Evolutionary conservation across 2,329 filamentous ascomycete species (phyloP), one percentile per base, ranked within the genome.

Genomic region (Pestalotiopsis sp.): DNA sequence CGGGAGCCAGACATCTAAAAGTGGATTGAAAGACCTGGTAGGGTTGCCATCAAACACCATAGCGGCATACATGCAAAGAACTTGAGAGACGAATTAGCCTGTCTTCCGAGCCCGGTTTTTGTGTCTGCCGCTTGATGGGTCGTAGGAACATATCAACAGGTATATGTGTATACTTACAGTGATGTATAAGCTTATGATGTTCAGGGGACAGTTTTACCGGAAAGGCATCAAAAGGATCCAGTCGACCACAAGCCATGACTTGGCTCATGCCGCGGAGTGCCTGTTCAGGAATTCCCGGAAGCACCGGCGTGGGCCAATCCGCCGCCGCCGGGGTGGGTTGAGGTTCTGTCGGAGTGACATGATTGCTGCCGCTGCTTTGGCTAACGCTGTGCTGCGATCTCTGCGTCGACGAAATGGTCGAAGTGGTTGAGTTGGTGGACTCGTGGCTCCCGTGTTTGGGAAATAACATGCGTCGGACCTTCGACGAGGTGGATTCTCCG

Each of bases 101-200:
- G 7, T 36, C 7, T 36, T 36, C 31, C 31, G 31, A 36, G 2
- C 7, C 7, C 31, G 1, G 7, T 2, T 36, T 9, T 36, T 36
- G 31, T 36, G 7, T 36, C 7, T 36, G 31, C 31, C 2, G 7
- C 9, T 7, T 36, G 31, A 36, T 31, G 27, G 6, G 27, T 7
- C 27, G 27, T 31, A 7, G 6, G 7, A 31, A 9, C 6, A 31
- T 31, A 7, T 31, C 27, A 7, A 31, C 6, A 6, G 27, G 5
- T 31, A 31, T 2, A 31, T 31, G 2, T 3, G 20, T n/a, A 12
- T 52, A 52, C 27, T 27, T 36, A 59, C 57, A 59, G 17, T 59
- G 57, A 59, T 59, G 57, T 59, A 59, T 59, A 2, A 59, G 57
- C 57, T 59, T 59, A 13, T 59, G 57, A 23, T 59, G 57, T 11